Evolutionary conservation across 441 rosid genomes (phyloP), one percentile per base, ranked within the genome.

Genomic region (Geranium incanum): DNA sequence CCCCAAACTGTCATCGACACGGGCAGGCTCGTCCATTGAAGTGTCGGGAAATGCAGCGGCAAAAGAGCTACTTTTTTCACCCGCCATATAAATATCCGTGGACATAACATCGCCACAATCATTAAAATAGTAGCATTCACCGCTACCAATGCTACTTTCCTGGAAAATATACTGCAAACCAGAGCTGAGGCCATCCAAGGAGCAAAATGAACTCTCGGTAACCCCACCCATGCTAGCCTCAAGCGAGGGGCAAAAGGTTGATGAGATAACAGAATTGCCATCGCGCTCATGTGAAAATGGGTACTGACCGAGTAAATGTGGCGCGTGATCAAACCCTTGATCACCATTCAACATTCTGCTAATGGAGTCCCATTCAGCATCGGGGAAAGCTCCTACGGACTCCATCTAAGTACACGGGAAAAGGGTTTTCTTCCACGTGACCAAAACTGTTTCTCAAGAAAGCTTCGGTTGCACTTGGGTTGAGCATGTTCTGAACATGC

Each of bases 361-460:
- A 3, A 88, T 80, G 68, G 78, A 79, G 71, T 82, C 81, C 95
- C 95, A 90, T 38, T 88, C 90, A 64, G 85, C 87, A 65, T 79
- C 87, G 13, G 76, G 59, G 36, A 68, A 45, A 63, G 80, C 76
- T 65, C 84, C 92, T 77, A 82, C 74, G 37, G 85, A 67, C 76
- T 88, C 92, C 93, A 90, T 86, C 52, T 16, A 62, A 71, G 18
- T 0, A 2, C 36, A 79, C 82, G 7, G 33, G 39, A 50, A 12
- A 50, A 50, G 5, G 59, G 18, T 48, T 12, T 48, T 12, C 15
- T 67, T 55, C 4, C 33, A 2, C 70, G 67, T 11, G 67, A 43
- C 69, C 48, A 0, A 28, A 67, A 52, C 70, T 6, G 71, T 68
- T 9, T 52, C 52, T 5, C 15, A 36, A 36, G 18, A 57, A 52